Conservation (phyloP, 2,329 filamentous ascomycete species). For the Fusarium solani-melongenae region DNA sequence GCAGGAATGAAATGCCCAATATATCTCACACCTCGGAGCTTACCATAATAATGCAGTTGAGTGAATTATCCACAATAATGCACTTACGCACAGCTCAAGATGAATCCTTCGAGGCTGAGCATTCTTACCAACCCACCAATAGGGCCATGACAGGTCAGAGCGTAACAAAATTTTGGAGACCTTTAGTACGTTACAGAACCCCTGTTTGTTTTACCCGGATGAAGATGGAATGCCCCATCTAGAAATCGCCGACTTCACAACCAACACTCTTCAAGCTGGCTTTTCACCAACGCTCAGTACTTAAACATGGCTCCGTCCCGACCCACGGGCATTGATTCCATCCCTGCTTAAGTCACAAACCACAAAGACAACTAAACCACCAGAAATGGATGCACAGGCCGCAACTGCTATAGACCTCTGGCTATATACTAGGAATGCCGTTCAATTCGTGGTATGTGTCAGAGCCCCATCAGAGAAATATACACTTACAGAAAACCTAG, state of each 20-base stretch:
- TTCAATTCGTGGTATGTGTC: not conserved
- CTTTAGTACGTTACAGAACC: not conserved
- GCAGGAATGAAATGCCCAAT: not conserved
- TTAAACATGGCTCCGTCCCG: not conserved
- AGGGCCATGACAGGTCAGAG: not conserved
- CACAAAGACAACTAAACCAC: not conserved
- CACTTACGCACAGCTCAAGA: not conserved
- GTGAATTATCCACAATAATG: not conserved
- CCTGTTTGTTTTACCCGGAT: not conserved
- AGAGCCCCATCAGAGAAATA: not conserved
- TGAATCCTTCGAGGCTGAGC: not conserved
- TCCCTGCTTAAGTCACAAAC: not conserved
- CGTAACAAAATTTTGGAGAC: not conserved
- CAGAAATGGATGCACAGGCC: not conserved
- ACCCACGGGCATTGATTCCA: not conserved
- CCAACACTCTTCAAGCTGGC: not conserved
- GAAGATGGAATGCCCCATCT: not conserved
- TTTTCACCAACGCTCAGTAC: not conserved
- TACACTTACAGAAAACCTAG: not conserved
- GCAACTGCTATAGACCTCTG: not conserved
- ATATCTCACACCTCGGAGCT: not conserved
- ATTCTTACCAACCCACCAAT: not conserved
- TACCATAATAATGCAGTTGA: not conserved
- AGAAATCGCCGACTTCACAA: not conserved
- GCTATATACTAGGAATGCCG: not conserved